Evolutionary conservation across 1,284 basidiomycete species (phyloP).

Genomic region (Rhodotorula sp.): DNA sequence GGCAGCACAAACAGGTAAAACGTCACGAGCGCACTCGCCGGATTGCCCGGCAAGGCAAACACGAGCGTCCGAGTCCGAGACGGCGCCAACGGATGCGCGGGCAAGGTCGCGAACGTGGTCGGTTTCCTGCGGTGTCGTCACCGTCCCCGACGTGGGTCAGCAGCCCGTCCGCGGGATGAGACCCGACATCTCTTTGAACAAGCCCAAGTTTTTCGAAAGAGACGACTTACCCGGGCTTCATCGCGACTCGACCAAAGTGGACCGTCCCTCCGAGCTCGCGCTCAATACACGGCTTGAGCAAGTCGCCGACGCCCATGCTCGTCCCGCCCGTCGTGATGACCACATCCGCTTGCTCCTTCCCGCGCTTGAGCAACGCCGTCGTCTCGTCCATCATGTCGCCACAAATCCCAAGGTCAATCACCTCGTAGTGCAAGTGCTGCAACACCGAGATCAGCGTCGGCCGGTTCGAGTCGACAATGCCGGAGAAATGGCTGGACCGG

Average conservation of each 20-base stretch:
- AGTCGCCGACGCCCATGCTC: conserved; percentile 81
- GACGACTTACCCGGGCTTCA: conserved; percentile 51
- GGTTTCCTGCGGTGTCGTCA: conserved; percentile 59
- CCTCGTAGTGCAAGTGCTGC: conserved; percentile 69
- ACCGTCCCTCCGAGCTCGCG: conserved; percentile 67
- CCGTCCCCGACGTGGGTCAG: conserved; percentile 46
- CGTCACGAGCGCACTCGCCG: conserved; percentile 81
- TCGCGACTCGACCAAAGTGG: conserved; percentile 68
- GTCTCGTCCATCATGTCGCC: conserved; percentile 66
- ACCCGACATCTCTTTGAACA: neutral
- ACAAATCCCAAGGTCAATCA: conserved; percentile 76
- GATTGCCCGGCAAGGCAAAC: conserved; percentile 84
- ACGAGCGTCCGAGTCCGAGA: conserved; percentile 57
- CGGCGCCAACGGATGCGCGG: conserved; percentile 45
- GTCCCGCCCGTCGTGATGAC: conserved; percentile 82
- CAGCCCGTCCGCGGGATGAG: conserved; percentile 31
- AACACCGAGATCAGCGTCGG: conserved; percentile 70
- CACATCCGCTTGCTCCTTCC: conserved; percentile 65
- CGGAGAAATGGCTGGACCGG: conserved; percentile 45
- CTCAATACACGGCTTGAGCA: conserved; percentile 83
- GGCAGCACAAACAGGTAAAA: conserved; percentile 83
- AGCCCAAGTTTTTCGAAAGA: neutral
- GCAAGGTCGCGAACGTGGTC: conserved; percentile 79
- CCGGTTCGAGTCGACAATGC: conserved; percentile 78
- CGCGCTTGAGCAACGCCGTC: conserved; percentile 59